Evolutionary conservation across 345 rosid species (phyloP).

Genomic region (Lumnitzera littorea): DNA sequence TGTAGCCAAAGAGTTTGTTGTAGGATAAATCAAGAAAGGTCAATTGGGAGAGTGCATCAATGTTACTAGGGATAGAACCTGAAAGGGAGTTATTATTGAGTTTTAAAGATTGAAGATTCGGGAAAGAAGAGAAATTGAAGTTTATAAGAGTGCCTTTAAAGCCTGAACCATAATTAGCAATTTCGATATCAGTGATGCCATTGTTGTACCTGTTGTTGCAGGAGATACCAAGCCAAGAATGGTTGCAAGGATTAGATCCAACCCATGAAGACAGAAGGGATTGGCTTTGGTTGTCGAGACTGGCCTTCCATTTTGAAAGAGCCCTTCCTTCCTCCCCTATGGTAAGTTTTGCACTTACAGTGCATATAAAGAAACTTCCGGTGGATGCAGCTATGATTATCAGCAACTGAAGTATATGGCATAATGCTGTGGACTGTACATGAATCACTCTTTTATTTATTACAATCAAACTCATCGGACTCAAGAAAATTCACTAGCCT

Average conservation of each 20-base stretch:
- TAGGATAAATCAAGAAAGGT: not conserved
- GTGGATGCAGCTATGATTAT: too few relatives aligned
- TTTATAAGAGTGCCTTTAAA: not conserved
- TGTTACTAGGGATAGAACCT: slow-evolving; percentile 5
- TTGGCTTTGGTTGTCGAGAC: not conserved
- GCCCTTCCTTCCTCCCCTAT: not conserved
- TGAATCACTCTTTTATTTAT: too few relatives aligned
- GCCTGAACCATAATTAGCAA: not conserved
- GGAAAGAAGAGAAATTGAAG: slow-evolving; percentile 7
- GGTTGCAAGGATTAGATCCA: not conserved
- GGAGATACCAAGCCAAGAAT: slow-evolving; percentile 2
- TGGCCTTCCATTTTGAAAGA: slow-evolving; percentile 6
- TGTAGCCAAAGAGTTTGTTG: too few relatives aligned
- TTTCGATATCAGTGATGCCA: not conserved
- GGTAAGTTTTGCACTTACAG: too few relatives aligned
- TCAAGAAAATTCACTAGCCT: too few relatives aligned
- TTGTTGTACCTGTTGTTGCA: not conserved
- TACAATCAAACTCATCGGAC: too few relatives aligned
- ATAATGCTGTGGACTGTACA: too few relatives aligned
- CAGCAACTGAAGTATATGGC: too few relatives aligned
- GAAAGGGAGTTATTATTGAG: not conserved
- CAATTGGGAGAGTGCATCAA: slow-evolving; percentile 1
- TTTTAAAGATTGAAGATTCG: not conserved
- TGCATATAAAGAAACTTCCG: too few relatives aligned
- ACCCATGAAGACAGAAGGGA: slow-evolving; percentile 1